Evolutionary conservation across 805 yeast genomes (phyloP), one percentile per base, ranked within the genome.

Genomic region (Pichia eremophila): DNA sequence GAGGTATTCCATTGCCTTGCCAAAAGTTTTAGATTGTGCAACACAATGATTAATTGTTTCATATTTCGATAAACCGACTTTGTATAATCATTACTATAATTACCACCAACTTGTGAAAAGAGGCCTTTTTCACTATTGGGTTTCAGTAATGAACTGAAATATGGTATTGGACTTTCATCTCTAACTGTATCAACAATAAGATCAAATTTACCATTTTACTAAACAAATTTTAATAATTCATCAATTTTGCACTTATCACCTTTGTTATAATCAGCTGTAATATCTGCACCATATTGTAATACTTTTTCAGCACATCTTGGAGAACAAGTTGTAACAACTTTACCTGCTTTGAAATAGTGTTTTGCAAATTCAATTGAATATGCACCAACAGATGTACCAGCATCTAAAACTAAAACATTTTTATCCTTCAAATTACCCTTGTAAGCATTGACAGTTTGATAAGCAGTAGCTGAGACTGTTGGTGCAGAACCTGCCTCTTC

Each of bases 401-500:
- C 91, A 37, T 95, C 95, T 42, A 84, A 66, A 18, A 86, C 71
- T 42, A 85, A 68, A 4, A 83, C 75, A 48, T 71, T 74, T 8
- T 68, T 67, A 11, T 68, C 67, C 14, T 70, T 38, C 15, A 51
- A 45, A 60, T 41, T 14, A n/a, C 41, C 44, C 9, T 29, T 10
- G 18, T 49, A 42, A 31, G 39, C 35, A 3, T 35, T 45, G 11
- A 41, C 56, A 25, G 48, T 54, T 31, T 47, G 53, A 52, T 57
- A 70, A 0, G 93, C 25, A 22, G 25, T 22, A 22, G 25, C 25
- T 22, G 25, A 22, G 5, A 22, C 81, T 52, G 82, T 63, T 0
- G 87, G 85, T 65, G 76, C 73, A 0, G 86, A 74, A 2, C 85
- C 83, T 43, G 90, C 87, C 54, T 79, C 75, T 36, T 66, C 74